Conservation (phyloP, 208 protist species). For the Endotrypanum monterogeii region DNA sequence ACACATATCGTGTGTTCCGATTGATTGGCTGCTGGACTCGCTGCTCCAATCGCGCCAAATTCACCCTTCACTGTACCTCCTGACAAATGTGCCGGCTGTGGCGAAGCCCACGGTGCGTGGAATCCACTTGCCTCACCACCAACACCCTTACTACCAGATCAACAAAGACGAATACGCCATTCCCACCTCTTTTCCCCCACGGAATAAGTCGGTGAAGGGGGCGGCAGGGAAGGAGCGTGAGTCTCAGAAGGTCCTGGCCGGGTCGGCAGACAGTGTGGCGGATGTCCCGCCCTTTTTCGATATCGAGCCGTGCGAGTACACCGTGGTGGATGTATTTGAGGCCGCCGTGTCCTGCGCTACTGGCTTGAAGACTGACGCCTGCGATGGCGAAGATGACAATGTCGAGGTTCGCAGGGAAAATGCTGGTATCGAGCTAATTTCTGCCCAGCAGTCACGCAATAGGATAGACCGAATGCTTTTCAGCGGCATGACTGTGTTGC, state of each 20-base stretch:
- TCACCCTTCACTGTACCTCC: conserved; percentile 67
- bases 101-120: conserved; percentile 68
- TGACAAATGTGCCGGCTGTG: conserved; percentile 72
- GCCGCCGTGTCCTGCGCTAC: conserved; percentile 46
- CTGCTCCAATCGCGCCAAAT: conserved; percentile 90
- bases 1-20: conserved; percentile 66
- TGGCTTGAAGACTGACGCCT: conserved; percentile 24
- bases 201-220: conserved; percentile 20
- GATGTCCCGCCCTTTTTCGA: conserved; percentile 77
- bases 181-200: conserved; percentile 61
- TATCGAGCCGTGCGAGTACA: conserved; percentile 53
- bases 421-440: conserved; percentile 64
- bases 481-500: conserved; percentile 61
- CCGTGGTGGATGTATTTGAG: conserved; percentile 67
- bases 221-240: conserved; percentile 13
- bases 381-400: conserved; percentile 56
- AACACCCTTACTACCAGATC: conserved; percentile 87
- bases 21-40: conserved; percentile 89
- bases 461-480: conserved; percentile 75
- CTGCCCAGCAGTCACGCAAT: conserved; percentile 64
- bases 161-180: conserved; percentile 83
- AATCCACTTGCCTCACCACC: conserved; percentile 76
- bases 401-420: conserved; percentile 38
- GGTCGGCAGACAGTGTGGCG: conserved; percentile 19
- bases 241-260: conserved; percentile 22